Base-by-base conservation (phyloP, 2,329 filamentous ascomycete genomes). In the Cladorrhinum sp. region DNA sequence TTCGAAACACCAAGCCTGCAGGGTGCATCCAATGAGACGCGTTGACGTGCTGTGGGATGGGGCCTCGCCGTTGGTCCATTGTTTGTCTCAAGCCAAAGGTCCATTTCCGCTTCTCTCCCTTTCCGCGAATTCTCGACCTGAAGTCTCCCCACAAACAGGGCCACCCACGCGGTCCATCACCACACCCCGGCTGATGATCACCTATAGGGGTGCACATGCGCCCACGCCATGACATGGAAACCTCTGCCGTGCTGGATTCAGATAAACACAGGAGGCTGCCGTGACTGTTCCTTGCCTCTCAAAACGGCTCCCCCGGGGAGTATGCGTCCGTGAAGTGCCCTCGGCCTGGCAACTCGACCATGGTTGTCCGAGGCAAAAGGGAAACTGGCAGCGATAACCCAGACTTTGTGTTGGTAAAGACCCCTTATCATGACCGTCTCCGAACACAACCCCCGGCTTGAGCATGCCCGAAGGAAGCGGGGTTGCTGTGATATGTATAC, bases 1-100 rank as follows among this genome's bases (percentile, higher is more conserved):
- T 67, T 68, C 66, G 64, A 68, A 68, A 68, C 66, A 66, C 49
- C 58, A 61, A 60, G 59, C 57, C 57, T 62, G 62, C 63, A 64
- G 55, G 55, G 39, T 62, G 60, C 64, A 56, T 56, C 66, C 66
- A 68, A 68, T 67, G 60, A 67, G 36, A 49, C 54, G 51, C 63
- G 57, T 51, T 39, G 49, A 51, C 12, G 49, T 51, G 49, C 21
- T 26, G 21, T 28, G 26, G 39, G 20, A 39, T 50, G 49, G 18
- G 24, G 46, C 23, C 46, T 54, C 39, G 18, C 33, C 57, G 58
- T 48, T 61, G 53, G 56, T 52, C 59, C 48, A 55, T 61, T 58
- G 58, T 60, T 56, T 58, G 55, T 52, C 36, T 46, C 36, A 42
- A 42, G 10, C 3, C n/a, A 42, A 42, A 42, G 10, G 36, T n/a